phyloP scores from a whole-genome alignment of 495 filamentous ascomycete genomes.

The Umbilicaria muhlenbergii region DNA sequence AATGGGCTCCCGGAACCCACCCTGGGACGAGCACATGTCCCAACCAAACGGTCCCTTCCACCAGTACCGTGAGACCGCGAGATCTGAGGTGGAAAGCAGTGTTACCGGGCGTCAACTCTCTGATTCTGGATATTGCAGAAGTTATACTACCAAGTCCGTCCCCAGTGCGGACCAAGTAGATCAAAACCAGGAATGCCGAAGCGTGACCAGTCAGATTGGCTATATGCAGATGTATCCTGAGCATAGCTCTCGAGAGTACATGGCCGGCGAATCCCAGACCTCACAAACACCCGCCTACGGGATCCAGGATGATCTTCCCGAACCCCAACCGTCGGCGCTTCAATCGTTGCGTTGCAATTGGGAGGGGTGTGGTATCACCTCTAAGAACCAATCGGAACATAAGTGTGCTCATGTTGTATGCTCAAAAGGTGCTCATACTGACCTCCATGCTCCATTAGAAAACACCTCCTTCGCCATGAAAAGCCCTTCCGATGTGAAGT shows the following conservation, averaged over 20 bases:
- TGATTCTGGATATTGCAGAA: constrained; percentile 51
- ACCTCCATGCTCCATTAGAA: constrained; percentile 31
- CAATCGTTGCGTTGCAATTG: too few relatives aligned
- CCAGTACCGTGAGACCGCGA: constrained; percentile 15
- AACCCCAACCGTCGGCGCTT: too few relatives aligned
- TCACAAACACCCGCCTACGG: too few relatives aligned
- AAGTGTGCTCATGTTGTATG: constrained; percentile 13
- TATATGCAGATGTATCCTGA: constrained; percentile 9
- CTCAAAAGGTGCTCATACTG: constrained; percentile 1
- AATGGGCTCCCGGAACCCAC: too few relatives aligned
- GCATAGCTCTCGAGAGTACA: constrained; percentile 7
- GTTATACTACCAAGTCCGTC: constrained; percentile 31
- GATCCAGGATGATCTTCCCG: too few relatives aligned
- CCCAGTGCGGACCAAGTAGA: constrained; percentile 22
- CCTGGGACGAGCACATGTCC: not conserved
- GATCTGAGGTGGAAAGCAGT: constrained; percentile 42
- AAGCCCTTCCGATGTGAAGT: constrained; percentile 57
- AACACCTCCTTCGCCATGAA: constrained; percentile 63
- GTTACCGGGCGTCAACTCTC: constrained; percentile 30
- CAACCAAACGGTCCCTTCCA: not conserved
- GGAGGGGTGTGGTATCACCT: too few relatives aligned
- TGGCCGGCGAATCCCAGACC: not conserved
- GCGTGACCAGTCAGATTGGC: constrained; percentile 17
- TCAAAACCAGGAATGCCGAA: constrained; percentile 22
- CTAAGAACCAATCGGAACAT: constrained; percentile 15